A percentile compares a stretch with the other conserved stretches of the same genome.
These are phyloP conservation scores for Fusarium sublunatum DNA, from an alignment of 2,329 filamentous ascomycete genomes.

Conservation along the genomic window DNA sequence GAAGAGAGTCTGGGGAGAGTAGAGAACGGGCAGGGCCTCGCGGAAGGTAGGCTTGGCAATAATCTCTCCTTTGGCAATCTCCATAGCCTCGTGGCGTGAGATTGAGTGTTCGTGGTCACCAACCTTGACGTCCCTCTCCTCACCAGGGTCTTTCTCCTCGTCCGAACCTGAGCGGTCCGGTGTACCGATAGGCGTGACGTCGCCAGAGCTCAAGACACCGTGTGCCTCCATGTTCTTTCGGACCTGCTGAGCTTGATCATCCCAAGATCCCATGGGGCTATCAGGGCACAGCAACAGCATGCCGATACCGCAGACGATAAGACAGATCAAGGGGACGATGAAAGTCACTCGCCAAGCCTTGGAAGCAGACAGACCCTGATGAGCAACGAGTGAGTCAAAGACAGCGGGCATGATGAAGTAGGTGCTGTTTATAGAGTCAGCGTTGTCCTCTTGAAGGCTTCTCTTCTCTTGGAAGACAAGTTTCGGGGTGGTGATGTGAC, in stretches of 20 bases:
- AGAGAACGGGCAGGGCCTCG: slow-evolving; percentile 58
- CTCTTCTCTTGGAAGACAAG: background rate
- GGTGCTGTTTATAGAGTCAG: slow-evolving; percentile 57
- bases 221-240: slow-evolving; percentile 64
- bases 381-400: slow-evolving; percentile 77
- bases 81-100: slow-evolving; percentile 63
- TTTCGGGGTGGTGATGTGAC: slow-evolving; percentile 6
- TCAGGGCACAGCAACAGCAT: slow-evolving; percentile 83
- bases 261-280: slow-evolving; percentile 85
- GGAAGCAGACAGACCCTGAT: slow-evolving; percentile 69
- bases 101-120: slow-evolving; percentile 60
- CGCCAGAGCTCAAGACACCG: slow-evolving; percentile 52
- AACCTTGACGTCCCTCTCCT: slow-evolving; percentile 51
- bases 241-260: slow-evolving; percentile 71
- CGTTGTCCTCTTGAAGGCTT: background rate
- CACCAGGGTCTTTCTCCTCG: slow-evolving; percentile 51
- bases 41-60: slow-evolving; percentile 67
- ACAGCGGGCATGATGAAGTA: slow-evolving; percentile 95
- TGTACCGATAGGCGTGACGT: slow-evolving; percentile 64
- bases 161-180: slow-evolving; percentile 51
- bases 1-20: slow-evolving; percentile 66
- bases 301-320: slow-evolving; percentile 71
- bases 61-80: slow-evolving; percentile 64
- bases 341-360: slow-evolving; percentile 88
- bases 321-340: slow-evolving; percentile 83